Evolutionary conservation across 192 early-diverging fungal species (phyloP).

Genomic region (Backusella tarrabulga): DNA sequence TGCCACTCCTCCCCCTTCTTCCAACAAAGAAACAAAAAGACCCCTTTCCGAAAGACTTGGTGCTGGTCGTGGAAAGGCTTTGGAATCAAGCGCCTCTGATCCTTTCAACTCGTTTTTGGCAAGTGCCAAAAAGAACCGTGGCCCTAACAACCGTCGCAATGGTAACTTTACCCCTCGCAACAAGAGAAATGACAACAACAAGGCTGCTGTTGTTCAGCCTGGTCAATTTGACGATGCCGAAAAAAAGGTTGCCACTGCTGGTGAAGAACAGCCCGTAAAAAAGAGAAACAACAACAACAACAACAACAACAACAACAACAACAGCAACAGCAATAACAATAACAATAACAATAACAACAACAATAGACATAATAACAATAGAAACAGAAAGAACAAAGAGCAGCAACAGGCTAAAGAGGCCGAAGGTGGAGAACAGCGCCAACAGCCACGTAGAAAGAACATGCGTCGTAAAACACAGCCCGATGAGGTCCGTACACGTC

Average conservation of each 20-base stretch:
- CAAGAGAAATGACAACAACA: background rate
- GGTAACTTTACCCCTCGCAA: conserved; percentile 14
- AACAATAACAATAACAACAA: background rate
- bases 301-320: background rate
- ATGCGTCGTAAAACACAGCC: background rate
- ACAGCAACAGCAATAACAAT: background rate
- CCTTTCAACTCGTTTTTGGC: conserved; percentile 29
- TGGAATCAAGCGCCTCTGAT: conserved; percentile 9
- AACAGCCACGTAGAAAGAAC: background rate
- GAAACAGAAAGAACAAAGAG: background rate
- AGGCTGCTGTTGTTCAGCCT: background rate
- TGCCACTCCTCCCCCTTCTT: background rate
- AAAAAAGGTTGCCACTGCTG: background rate
- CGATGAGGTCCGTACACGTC: conserved; percentile 13
- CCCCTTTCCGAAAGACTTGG: conserved; percentile 25
- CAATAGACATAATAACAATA: background rate
- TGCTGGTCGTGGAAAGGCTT: conserved; percentile 27
- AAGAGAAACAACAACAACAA: conserved; percentile 1
- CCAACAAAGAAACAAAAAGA: background rate
- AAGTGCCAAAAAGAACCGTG: conserved; percentile 11
- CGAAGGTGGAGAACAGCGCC: background rate
- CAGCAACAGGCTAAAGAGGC: background rate
- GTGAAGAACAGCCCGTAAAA: background rate
- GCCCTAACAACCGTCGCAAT: conserved; percentile 17
- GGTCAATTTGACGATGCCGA: conserved; percentile 35